Evolutionary conservation across 352 stramenopile genomes (phyloP), one percentile per base, ranked within the genome.

Genomic region (Elongisporangium prolatum): DNA sequence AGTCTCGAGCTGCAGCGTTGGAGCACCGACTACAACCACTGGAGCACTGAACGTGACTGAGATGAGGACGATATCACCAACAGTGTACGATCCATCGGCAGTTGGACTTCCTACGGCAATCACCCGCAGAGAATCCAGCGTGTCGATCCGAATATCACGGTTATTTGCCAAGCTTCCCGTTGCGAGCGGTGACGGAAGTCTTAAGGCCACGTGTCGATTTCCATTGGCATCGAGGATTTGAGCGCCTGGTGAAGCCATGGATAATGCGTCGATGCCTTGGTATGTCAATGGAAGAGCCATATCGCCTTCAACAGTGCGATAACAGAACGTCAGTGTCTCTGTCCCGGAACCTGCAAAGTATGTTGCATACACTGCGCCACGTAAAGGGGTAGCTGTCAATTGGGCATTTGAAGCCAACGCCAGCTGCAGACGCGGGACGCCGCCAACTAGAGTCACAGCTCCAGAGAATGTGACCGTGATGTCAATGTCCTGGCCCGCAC

Each of bases 81-180:
- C 72, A 9, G 80, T 88, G 61, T 89, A 92, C 13, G 83, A 63
- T 4, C 70, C 77, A 52, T 91, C 69, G 2, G 76, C 44, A 21
- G 72, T 79, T 2, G 61, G 37, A 50, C 68, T 86, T 0, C 68
- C 66, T 3, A 94, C 82, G 3, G 63, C 56, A 2, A 89, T 47
- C 5, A 91, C 70, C 11, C 70, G 66, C 11, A 80, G 82, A 6
- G 74, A 71, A n/a, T 87, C 77, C 0, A 72, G 51, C 0, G 74
- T 86, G 37, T 91, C 79, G 21, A 94, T 74, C 9, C 75, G 72
- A 48, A 94, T 81, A 38, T 88, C 72, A 4, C 73, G 67, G n/a
- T 75, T 80, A 17, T 80, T 83, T 28, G 80, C 90, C 6, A 92
- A 53, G 59, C 78, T 90, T 8, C 69, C 76, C 0, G 69, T 80